A percentile compares a stretch with the other conserved stretches of the same genome.
Evolutionary conservation across 2,329 filamentous ascomycete species (phyloP).

Genomic region (Penicillium sp.): DNA sequence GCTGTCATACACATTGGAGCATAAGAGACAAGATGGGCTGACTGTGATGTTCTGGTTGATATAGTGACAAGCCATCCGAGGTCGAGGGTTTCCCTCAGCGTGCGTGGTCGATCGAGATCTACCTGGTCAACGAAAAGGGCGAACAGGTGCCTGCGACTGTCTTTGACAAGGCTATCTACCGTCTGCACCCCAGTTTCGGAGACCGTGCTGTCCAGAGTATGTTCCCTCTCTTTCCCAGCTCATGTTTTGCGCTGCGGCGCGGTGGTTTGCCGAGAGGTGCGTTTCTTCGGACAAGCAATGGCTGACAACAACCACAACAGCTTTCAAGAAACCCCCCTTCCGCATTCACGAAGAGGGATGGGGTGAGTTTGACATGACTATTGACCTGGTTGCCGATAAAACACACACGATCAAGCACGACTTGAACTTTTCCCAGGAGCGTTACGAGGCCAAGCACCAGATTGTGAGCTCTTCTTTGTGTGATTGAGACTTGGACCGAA

Average conservation of each 20-base stretch:
- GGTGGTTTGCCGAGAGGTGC: neutral
- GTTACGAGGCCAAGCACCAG: conserved; percentile 79
- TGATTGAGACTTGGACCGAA: neutral
- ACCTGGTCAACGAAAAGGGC: conserved; percentile 80
- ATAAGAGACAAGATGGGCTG: conserved; percentile 5
- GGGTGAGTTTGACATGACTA: conserved; percentile 97
- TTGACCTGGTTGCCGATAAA: conserved; percentile 83
- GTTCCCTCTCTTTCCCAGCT: conserved; percentile 36
- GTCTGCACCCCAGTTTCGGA: conserved; percentile 90
- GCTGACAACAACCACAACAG: conserved; percentile 46
- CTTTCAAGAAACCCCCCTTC: conserved; percentile 83
- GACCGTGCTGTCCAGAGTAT: conserved; percentile 78
- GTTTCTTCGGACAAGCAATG: neutral
- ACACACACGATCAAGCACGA: conserved; percentile 83
- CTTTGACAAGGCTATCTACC: conserved; percentile 92
- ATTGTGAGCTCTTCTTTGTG: conserved; percentile 52
- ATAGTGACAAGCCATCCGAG: conserved; percentile 75
- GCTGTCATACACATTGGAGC: neutral
- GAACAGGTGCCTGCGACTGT: conserved; percentile 79
- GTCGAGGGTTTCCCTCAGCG: conserved; percentile 91
- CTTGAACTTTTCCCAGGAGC: conserved; percentile 80
- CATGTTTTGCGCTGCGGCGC: neutral
- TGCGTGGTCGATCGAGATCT: conserved; percentile 85
- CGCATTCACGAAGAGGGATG: conserved; percentile 90
- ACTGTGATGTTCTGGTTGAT: conserved; percentile 7